Percentiles rank a stretch among this genome's conserved stretches.
phyloP scores from a whole-genome alignment of 2,329 filamentous ascomycete species.

The Akanthomyces lecanii region DNA sequence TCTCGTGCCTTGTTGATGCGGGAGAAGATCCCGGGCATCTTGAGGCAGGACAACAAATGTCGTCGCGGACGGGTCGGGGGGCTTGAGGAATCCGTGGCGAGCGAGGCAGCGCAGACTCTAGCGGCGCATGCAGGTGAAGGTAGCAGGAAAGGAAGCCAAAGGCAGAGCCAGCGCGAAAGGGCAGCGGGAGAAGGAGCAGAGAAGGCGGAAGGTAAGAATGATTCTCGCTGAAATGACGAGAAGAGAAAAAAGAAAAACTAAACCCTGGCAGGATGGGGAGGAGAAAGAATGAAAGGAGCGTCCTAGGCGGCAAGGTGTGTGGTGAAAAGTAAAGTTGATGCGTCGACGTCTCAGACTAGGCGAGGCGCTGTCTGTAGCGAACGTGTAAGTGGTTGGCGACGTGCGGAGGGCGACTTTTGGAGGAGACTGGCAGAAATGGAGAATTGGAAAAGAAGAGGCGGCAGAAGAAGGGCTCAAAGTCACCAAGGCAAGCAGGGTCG shows the following conservation, averaged over 20 bases:
- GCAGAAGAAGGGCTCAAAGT: not conserved
- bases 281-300: not conserved
- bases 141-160: not conserved
- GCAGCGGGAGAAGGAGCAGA: too few relatives aligned
- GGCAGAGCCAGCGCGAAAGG: not conserved
- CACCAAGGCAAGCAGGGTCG: not conserved
- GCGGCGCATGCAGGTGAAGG: constrained; percentile 10
- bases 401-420: not conserved
- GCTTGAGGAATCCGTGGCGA: constrained; percentile 1
- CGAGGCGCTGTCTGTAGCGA: not conserved
- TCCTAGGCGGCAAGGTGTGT: not conserved
- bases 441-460: not conserved
- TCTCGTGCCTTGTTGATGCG: constrained; percentile 50
- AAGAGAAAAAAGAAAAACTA: not conserved
- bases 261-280: not conserved
- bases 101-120: constrained; percentile 1
- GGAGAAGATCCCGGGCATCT: constrained; percentile 57
- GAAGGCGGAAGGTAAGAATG: not conserved
- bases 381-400: constrained; percentile 17
- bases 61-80: not conserved
- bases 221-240: not conserved
- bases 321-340: constrained; percentile 7
- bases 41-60: constrained; percentile 22
- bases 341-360: constrained; percentile 8
- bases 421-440: not conserved